Evolutionary conservation across 2,329 filamentous ascomycete species (phyloP).

Genomic region (Microdochium nivale): DNA sequence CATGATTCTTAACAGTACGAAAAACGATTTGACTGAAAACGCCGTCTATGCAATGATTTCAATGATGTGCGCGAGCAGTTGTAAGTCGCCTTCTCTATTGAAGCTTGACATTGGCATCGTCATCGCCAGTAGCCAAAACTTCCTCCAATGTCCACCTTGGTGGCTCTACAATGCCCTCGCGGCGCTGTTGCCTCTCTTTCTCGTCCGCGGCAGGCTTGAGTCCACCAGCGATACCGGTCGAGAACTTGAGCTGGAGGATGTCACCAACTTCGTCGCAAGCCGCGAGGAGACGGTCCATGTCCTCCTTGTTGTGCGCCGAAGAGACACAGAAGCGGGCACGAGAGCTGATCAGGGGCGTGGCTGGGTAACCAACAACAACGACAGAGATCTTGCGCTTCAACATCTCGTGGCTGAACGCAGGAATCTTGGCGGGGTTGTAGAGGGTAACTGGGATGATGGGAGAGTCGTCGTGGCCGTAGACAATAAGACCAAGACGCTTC

Average conservation of each 20-base stretch:
- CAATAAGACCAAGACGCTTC: constrained; percentile 93
- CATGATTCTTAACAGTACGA: constrained; percentile 10
- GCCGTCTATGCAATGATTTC: constrained; percentile 14
- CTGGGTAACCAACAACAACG: constrained; percentile 94
- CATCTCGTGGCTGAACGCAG: constrained; percentile 98
- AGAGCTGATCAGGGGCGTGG: constrained; percentile 89
- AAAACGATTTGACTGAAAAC: constrained; percentile 11
- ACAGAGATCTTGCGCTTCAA: constrained; percentile 94
- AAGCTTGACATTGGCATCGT: constrained; percentile 66
- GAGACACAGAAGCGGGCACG: constrained; percentile 94
- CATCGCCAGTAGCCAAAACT: constrained; percentile 64
- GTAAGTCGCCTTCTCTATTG: constrained; percentile 36
- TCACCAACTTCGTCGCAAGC: constrained; percentile 93
- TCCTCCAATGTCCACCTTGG: constrained; percentile 83
- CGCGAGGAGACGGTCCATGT: constrained; percentile 78
- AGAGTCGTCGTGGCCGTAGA: constrained; percentile 95
- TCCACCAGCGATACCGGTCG: constrained; percentile 89
- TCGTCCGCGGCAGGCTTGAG: constrained; percentile 64
- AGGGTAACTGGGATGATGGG: constrained; percentile 92
- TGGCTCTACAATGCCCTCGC: constrained; percentile 63
- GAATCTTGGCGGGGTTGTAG: constrained; percentile 98
- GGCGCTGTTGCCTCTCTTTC: constrained; percentile 61
- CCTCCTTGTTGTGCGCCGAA: constrained; percentile 95
- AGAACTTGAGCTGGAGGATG: constrained; percentile 90
- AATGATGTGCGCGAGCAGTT: constrained; percentile 5